Evolutionary conservation across 768 basidiomycete genomes (phyloP).

Genomic region (Tulasnella sp.): DNA sequence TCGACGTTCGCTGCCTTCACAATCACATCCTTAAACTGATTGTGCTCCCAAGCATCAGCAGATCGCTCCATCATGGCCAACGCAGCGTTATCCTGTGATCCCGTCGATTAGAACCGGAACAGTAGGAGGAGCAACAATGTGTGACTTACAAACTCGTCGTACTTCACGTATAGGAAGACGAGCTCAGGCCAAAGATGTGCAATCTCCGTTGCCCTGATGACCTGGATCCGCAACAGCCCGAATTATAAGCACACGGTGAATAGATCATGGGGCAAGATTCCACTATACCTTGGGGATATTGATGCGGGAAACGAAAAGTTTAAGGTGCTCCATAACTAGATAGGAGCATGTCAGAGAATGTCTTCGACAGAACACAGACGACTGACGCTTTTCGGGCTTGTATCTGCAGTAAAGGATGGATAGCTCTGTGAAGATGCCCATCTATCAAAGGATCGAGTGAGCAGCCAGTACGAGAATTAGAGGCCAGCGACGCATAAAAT

Average conservation of each 20-base stretch:
- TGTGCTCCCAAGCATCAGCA: conserved; percentile 98
- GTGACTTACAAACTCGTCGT: conserved; percentile 77
- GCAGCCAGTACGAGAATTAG: too few relatives aligned
- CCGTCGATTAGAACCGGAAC: neutral
- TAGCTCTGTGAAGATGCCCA: conserved; percentile 97
- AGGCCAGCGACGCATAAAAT: neutral
- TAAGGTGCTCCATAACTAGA: conserved; percentile 95
- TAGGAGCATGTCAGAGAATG: conserved; percentile 5
- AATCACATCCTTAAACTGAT: conserved; percentile 97
- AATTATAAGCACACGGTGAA: too few relatives aligned
- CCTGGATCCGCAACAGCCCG: conserved; percentile 32
- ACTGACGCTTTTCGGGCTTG: conserved; percentile 78
- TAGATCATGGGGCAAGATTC: neutral
- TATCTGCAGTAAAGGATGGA: conserved; percentile 91
- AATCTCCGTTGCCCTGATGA: conserved; percentile 90
- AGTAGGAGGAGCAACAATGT: neutral
- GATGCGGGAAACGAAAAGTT: conserved; percentile 88
- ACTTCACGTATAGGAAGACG: conserved; percentile 97
- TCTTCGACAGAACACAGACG: conserved; percentile 2
- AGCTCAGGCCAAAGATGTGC: conserved; percentile 98
- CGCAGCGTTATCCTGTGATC: conserved; percentile 78
- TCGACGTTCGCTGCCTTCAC: conserved; percentile 96
- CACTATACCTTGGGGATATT: conserved; percentile 81
- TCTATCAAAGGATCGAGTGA: conserved; percentile 37
- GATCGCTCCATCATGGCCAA: conserved; percentile 98